A percentile compares a stretch with the other conserved stretches of the same genome.
These are phyloP conservation scores for Cryptosporidium felis DNA, from an alignment of 169 alveolate genomes.

Conservation along the genomic window DNA sequence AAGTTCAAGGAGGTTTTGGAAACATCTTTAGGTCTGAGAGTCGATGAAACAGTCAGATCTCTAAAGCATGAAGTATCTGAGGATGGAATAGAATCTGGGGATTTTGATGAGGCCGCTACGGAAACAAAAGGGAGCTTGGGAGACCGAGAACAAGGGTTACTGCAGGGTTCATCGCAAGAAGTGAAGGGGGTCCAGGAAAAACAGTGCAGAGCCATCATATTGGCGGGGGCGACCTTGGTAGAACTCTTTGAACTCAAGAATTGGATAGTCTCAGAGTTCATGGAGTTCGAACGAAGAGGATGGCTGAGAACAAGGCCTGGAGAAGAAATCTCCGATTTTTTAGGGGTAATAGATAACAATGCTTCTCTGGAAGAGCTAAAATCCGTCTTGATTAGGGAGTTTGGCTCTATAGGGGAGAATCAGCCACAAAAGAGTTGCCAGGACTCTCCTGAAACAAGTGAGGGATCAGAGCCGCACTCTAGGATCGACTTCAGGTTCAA, in stretches of 20 bases:
- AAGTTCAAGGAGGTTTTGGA: not conserved
- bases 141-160: no score
- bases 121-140: no score
- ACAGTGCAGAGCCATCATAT: not conserved
- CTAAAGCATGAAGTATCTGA: not conserved
- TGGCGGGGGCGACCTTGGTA: not conserved
- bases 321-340: not conserved
- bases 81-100: not conserved
- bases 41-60: not conserved
- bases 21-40: conserved; percentile 2
- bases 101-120: no score
- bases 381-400: not conserved
- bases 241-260: conserved; percentile 23
- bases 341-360: not conserved
- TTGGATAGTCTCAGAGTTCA: not conserved
- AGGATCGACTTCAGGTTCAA: not conserved
- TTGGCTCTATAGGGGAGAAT: not conserved
- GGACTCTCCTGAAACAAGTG: not conserved
- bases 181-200: not conserved
- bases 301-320: not conserved
- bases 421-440: not conserved
- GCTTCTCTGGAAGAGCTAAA: not conserved
- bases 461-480: not conserved
- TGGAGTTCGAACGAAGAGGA: conserved; percentile 6
- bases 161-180: no score